phyloP scores from a whole-genome alignment of 148 eudicot genomes.

The Amaranthus cruentus region DNA sequence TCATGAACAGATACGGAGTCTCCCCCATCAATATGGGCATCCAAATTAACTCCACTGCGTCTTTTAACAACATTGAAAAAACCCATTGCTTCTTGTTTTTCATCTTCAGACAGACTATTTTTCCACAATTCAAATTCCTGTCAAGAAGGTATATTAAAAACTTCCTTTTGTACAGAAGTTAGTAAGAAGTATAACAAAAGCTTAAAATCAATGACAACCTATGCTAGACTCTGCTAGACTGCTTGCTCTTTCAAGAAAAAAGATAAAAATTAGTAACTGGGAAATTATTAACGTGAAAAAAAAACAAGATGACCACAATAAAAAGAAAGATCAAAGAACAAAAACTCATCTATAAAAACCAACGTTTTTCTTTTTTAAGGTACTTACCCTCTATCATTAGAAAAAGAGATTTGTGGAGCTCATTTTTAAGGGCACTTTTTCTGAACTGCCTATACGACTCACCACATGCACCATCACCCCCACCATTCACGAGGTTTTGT shows the following conservation, averaged over 20 bases:
- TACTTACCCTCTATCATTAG: neutral
- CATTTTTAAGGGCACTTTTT: neutral
- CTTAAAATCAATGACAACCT: neutral
- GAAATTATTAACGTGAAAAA: neutral
- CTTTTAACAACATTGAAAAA: slow-evolving; percentile 84
- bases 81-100: slow-evolving; percentile 71
- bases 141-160: slow-evolving; percentile 6
- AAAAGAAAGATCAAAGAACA: neutral
- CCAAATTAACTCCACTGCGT: slow-evolving; percentile 36
- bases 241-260: too few relatives aligned
- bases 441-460: neutral
- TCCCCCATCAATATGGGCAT: slow-evolving; percentile 15
- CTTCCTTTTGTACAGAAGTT: slow-evolving; percentile 10
- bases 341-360: neutral
- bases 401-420: neutral
- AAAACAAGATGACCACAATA: neutral
- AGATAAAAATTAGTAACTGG: neutral
- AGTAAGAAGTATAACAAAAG: slow-evolving; percentile 3
- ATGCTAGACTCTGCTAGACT: too few relatives aligned
- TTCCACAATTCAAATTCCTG: slow-evolving; percentile 95
- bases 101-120: slow-evolving; percentile 55
- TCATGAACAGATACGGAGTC: slow-evolving; percentile 35
- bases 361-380: too few relatives aligned
- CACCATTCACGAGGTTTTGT: neutral
- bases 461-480: neutral